Conservation (phyloP, 1,284 basidiomycete genomes). For the Lignosus rhinocerotis region DNA sequence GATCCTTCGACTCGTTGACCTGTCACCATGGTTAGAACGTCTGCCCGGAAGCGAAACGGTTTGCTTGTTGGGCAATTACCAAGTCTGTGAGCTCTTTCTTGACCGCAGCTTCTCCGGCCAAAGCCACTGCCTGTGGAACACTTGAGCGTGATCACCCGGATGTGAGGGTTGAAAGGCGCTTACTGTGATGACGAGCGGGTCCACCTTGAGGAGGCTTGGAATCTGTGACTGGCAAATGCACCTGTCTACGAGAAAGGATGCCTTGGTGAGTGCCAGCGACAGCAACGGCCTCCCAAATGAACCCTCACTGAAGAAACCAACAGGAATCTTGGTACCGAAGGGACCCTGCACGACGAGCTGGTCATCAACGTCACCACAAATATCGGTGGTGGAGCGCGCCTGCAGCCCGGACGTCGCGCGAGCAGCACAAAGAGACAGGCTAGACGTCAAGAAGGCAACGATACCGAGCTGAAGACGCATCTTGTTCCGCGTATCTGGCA, state of each 20-base stretch:
- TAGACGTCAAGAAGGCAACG: conserved; percentile 2
- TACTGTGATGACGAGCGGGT: conserved; percentile 30
- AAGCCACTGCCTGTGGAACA: conserved; percentile 24
- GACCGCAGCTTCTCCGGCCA: conserved; percentile 35
- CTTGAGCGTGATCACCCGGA: neutral
- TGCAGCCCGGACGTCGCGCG: conserved; percentile 13
- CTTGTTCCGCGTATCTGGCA: neutral
- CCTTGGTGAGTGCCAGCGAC: neutral
- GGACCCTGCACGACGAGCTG: conserved; percentile 34
- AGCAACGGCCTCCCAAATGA: neutral
- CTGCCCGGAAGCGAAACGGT: neutral
- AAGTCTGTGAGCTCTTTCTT: conserved; percentile 33
- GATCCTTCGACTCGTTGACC: conserved; percentile 27
- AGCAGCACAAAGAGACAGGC: conserved; percentile 5
- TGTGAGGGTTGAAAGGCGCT: neutral
- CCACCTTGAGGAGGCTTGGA: conserved; percentile 35
- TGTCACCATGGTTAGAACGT: conserved; percentile 7
- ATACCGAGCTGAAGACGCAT: neutral
- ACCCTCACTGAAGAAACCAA: conserved; percentile 38
- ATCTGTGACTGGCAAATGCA: conserved; percentile 44
- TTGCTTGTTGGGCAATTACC: conserved; percentile 29
- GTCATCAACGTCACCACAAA: conserved; percentile 41
- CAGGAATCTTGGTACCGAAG: conserved; percentile 25
- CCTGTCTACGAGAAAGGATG: conserved; percentile 29
- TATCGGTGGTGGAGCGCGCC: conserved; percentile 33